These are phyloP conservation scores for Nemania sp. DNA, from an alignment of 2,329 filamentous ascomycete species.

Conservation along the genomic window DNA sequence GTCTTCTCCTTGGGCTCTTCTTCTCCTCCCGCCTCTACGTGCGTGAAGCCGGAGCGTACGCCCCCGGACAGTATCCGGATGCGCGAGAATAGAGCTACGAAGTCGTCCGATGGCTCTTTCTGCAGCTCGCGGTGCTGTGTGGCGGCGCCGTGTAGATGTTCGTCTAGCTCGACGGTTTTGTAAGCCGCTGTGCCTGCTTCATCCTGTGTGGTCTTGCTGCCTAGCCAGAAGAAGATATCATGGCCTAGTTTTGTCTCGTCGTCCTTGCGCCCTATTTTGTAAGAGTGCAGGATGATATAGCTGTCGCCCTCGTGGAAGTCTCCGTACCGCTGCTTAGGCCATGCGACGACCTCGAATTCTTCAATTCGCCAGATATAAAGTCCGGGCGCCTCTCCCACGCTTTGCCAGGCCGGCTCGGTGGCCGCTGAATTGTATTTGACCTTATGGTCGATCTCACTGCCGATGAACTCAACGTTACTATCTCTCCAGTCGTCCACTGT, in stretches of 20 bases:
- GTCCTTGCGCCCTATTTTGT: conserved; percentile 53
- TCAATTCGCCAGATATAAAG: conserved; percentile 69
- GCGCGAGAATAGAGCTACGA: conserved; percentile 62
- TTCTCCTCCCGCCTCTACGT: conserved; percentile 60
- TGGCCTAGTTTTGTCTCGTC: conserved; percentile 54
- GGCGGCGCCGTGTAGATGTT: conserved; percentile 64
- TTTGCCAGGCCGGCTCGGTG: conserved; percentile 69
- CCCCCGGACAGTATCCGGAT: conserved; percentile 64
- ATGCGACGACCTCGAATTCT: conserved; percentile 65
- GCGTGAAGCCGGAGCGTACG: conserved; percentile 63
- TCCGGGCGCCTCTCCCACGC: conserved; percentile 57
- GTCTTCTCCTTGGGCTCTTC: conserved; percentile 47
- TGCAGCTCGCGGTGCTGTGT: conserved; percentile 69
- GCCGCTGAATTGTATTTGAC: conserved; percentile 69
- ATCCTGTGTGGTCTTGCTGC: conserved; percentile 66
- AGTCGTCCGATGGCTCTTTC: conserved; percentile 59
- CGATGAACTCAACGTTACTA: conserved; percentile 69
- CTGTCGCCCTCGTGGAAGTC: conserved; percentile 70
- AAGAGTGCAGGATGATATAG: conserved; percentile 66
- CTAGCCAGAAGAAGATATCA: conserved; percentile 73
- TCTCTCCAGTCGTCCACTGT: conserved; percentile 70
- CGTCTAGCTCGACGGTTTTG: conserved; percentile 72
- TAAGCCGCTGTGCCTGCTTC: conserved; percentile 71
- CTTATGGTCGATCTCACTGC: conserved; percentile 65
- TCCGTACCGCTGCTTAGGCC: conserved; percentile 60